Conservation (phyloP, 2,329 filamentous ascomycete genomes). For the Corynespora cassiicola region DNA sequence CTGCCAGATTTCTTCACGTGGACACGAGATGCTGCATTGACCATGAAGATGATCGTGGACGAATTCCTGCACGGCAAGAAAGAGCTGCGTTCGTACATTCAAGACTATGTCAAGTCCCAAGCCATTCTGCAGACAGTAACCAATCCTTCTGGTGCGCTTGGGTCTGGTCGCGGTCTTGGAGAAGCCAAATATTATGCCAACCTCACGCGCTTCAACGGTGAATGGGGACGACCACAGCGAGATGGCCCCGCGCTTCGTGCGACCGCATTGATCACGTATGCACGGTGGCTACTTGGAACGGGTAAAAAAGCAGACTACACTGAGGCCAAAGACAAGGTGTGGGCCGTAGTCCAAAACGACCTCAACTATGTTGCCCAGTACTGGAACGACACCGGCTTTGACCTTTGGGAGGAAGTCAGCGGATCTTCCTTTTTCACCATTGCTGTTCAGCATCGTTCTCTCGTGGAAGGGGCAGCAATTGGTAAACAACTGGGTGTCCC, state of each 20-base stretch:
- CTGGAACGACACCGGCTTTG: constrained; percentile 66
- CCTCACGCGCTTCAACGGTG: constrained; percentile 65
- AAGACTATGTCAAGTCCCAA: constrained; percentile 72
- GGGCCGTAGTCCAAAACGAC: constrained; percentile 78
- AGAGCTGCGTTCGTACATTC: constrained; percentile 64
- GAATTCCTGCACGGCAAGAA: constrained; percentile 65
- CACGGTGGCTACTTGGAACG: constrained; percentile 70
- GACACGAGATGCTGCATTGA: constrained; percentile 76
- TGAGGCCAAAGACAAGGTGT: constrained; percentile 56
- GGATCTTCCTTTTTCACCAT: constrained; percentile 81
- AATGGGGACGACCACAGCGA: constrained; percentile 78
- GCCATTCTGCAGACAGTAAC: constrained; percentile 69
- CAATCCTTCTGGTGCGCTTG: constrained; percentile 70
- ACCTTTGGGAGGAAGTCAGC: constrained; percentile 82
- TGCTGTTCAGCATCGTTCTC: constrained; percentile 69
- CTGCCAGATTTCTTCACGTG: constrained; percentile 75
- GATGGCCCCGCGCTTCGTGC: constrained; percentile 80
- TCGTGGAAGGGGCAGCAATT: constrained; percentile 68
- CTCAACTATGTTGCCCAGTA: constrained; percentile 76
- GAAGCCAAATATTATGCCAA: constrained; percentile 77
- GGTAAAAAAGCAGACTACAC: constrained; percentile 54
- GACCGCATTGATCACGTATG: constrained; percentile 73
- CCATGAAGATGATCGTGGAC: constrained; percentile 72
- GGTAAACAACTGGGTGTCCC: constrained; percentile 65
- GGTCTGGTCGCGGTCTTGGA: constrained; percentile 61